A percentile compares a stretch with the other conserved stretches of the same genome.
Conservation (phyloP, 2,329 filamentous ascomycete genomes). For the Scleromitrula shiraiana region DNA sequence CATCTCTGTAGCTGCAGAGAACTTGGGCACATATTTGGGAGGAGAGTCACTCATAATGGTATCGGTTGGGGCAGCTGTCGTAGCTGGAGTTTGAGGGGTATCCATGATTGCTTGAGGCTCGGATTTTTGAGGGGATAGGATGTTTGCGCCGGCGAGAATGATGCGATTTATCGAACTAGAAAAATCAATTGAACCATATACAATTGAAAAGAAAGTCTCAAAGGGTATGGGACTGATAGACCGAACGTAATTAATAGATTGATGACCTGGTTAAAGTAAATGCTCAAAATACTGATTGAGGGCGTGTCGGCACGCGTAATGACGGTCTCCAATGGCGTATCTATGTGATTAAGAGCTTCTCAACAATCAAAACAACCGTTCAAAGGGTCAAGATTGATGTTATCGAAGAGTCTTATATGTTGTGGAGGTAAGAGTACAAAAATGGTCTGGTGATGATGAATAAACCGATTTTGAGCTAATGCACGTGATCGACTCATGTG, state of each 20-base stretch:
- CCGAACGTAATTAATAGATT: slow-evolving; percentile 17
- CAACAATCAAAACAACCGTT: too few relatives aligned
- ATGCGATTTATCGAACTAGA: not conserved
- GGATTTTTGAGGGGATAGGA: slow-evolving; percentile 1
- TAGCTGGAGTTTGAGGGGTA: slow-evolving; percentile 18
- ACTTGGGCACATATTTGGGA: slow-evolving; percentile 29
- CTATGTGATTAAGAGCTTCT: not conserved
- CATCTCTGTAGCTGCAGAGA: slow-evolving; percentile 31
- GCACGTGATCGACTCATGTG: too few relatives aligned
- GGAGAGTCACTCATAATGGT: slow-evolving; percentile 16
- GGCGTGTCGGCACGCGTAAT: slow-evolving; percentile 8
- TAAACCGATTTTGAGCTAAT: too few relatives aligned
- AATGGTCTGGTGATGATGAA: slow-evolving; percentile 8
- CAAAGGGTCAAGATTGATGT: slow-evolving; percentile 1
- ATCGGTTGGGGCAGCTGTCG: slow-evolving; percentile 9
- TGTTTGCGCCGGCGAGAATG: slow-evolving; percentile 19
- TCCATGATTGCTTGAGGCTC: slow-evolving; percentile 19
- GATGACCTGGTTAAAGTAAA: not conserved
- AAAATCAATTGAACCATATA: slow-evolving; percentile 1
- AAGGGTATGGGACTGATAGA: slow-evolving; percentile 7
- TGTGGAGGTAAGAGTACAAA: slow-evolving; percentile 7
- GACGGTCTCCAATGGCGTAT: slow-evolving; percentile 1
- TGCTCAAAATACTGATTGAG: not conserved
- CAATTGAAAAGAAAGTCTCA: slow-evolving; percentile 1
- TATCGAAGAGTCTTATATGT: not conserved